phyloP scores from a whole-genome alignment of 805 yeast species.

The Groenewaldozyma salmanticensis region DNA sequence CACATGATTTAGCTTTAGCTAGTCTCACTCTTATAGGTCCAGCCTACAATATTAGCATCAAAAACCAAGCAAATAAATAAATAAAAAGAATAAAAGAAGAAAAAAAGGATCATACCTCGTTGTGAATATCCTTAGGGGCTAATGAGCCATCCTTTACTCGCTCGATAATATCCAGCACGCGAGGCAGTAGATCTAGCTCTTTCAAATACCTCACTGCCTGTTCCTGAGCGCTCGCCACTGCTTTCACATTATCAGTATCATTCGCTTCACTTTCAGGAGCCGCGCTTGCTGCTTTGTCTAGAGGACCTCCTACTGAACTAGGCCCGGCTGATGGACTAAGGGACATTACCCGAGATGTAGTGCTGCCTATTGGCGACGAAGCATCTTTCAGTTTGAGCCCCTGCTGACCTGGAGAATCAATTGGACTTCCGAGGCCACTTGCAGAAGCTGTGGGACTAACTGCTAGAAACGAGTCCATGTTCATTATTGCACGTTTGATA shows the following conservation, averaged over 20 bases:
- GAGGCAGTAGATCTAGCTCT: conserved; percentile 21
- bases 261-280: neutral
- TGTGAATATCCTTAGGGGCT: conserved; percentile 21
- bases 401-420: neutral
- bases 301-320: neutral
- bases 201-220: conserved; percentile 10
- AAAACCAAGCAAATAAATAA: neutral
- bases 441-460: neutral
- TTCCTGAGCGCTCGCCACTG: conserved; percentile 1
- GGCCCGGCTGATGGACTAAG: neutral
- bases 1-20: conserved; percentile 15
- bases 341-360: too few relatives aligned
- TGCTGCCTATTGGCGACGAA: neutral
- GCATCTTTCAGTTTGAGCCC: neutral
- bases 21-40: conserved; percentile 21
- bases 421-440: neutral
- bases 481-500: too few relatives aligned
- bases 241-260: neutral
- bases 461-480: neutral
- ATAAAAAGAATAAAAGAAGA: too few relatives aligned
- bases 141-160: conserved; percentile 15
- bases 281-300: neutral
- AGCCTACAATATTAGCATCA: conserved; percentile 11
- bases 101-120: conserved; percentile 20
- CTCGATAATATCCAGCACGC: conserved; percentile 18